These are phyloP conservation scores for Lecanicillium sp. DNA, from an alignment of 2,329 filamentous ascomycete genomes.

Conservation along the genomic window DNA sequence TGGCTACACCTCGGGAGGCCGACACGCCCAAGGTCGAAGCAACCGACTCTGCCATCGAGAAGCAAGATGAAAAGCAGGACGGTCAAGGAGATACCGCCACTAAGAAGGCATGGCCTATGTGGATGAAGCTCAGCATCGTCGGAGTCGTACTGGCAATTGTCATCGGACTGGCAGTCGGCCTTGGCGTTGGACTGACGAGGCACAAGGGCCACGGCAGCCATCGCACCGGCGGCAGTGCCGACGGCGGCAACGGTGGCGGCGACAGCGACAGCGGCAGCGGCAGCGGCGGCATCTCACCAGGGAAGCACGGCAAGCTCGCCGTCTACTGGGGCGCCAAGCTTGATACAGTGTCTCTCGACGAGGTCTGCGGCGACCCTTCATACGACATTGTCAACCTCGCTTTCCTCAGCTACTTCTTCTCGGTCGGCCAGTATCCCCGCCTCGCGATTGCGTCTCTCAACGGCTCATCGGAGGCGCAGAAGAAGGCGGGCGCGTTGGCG, in stretches of 20 bases:
- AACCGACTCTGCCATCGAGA: background rate
- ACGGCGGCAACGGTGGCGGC: background rate
- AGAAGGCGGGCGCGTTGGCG: slow-evolving; percentile 16
- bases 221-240: background rate
- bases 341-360: slow-evolving; percentile 15
- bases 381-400: slow-evolving; percentile 21
- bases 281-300: background rate
- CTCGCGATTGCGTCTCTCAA: background rate
- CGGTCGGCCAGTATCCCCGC: slow-evolving; percentile 12
- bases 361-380: slow-evolving; percentile 16
- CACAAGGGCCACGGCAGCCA: background rate
- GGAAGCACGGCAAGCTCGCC: slow-evolving; percentile 12
- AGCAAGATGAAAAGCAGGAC: background rate
- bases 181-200: slow-evolving; percentile 4
- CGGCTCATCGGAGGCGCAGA: slow-evolving; percentile 12
- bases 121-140: background rate
- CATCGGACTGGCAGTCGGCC: background rate
- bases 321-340: slow-evolving; percentile 19
- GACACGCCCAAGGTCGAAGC: background rate
- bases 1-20: background rate
- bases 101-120: background rate
- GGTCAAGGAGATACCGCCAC: background rate
- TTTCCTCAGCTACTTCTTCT: slow-evolving; percentile 18
- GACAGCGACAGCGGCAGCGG: background rate
- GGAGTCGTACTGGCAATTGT: background rate